Percentiles rank a stretch among this genome's conserved stretches.
These are phyloP conservation scores for Aspergillus spinulosporus DNA, from an alignment of 2,329 filamentous ascomycete species.

Conservation along the genomic window DNA sequence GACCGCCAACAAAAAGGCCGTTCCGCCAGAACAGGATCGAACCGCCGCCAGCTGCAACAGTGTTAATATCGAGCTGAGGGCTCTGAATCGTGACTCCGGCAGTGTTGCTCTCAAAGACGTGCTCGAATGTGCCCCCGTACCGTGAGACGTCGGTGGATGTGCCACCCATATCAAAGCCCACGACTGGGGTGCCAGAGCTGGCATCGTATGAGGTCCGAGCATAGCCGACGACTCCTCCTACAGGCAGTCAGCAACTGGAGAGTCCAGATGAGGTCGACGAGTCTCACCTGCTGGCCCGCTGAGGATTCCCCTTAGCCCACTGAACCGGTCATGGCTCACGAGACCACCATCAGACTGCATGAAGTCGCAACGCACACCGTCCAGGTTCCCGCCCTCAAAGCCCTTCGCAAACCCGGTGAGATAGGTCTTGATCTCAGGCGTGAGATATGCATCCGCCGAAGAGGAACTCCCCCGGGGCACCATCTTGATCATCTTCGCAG, in stretches of 20 bases:
- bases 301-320: constrained; percentile 80
- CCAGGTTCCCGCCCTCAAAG: constrained; percentile 74
- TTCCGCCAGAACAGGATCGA: constrained; percentile 77
- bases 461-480: constrained; percentile 74
- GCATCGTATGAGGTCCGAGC: constrained; percentile 87
- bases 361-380: constrained; percentile 79
- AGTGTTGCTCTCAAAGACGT: constrained; percentile 91
- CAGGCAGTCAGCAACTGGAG: not conserved
- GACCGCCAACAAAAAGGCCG: constrained; percentile 86
- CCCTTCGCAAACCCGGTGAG: constrained; percentile 58
- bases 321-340: constrained; percentile 64
- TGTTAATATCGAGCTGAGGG: constrained; percentile 91
- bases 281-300: constrained; percentile 69
- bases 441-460: constrained; percentile 77
- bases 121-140: constrained; percentile 85
- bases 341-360: constrained; percentile 87
- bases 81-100: constrained; percentile 93
- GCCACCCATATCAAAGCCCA: constrained; percentile 95
- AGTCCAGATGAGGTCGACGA: not conserved
- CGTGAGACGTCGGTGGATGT: constrained; percentile 87
- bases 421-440: constrained; percentile 75
- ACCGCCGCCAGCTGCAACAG: constrained; percentile 80
- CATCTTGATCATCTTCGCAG: constrained; percentile 81
- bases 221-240: constrained; percentile 88
- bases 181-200: constrained; percentile 77